Conservation (phyloP, 2,329 filamentous ascomycete genomes). For the Chaetothyriales sp. region DNA sequence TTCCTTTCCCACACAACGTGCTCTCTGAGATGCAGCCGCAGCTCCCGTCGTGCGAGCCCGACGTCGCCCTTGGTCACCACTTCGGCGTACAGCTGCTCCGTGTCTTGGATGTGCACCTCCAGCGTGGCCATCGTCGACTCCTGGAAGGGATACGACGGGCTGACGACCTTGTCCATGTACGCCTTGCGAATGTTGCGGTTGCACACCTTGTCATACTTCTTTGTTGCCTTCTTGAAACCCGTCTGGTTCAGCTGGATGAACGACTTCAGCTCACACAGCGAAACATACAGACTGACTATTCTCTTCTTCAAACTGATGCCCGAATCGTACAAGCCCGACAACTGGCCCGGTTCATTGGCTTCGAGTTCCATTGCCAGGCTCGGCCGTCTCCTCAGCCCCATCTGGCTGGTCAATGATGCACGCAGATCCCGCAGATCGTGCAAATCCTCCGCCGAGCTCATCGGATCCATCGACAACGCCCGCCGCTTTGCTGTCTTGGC, state of each 20-base stretch:
- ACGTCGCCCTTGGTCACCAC: constrained; percentile 72
- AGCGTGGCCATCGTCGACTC: constrained; percentile 54
- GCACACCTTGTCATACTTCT: constrained; percentile 96
- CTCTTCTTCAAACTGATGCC: constrained; percentile 86
- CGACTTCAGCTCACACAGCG: constrained; percentile 86
- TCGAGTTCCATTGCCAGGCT: constrained; percentile 43
- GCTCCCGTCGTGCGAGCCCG: constrained; percentile 61
- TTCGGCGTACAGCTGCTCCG: constrained; percentile 67
- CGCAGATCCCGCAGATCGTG: constrained; percentile 42
- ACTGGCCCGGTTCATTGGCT: constrained; percentile 66
- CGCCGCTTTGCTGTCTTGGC: constrained; percentile 20
- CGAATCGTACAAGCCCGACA: constrained; percentile 52
- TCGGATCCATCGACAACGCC: constrained; percentile 4
- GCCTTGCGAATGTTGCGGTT: constrained; percentile 62
- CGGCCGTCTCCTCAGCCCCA: constrained; percentile 36
- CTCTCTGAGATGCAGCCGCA: constrained; percentile 80
- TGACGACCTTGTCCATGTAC: constrained; percentile 62
- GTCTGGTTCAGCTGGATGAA: constrained; percentile 94
- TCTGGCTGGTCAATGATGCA: constrained; percentile 27
- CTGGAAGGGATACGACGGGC: constrained; percentile 67
- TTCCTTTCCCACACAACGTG: constrained; percentile 99
- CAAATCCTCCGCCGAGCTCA: constrained; percentile 35
- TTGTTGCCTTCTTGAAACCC: constrained; percentile 87
- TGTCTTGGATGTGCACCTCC: constrained; percentile 53
- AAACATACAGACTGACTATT: constrained; percentile 73